A percentile compares a stretch with the other conserved stretches of the same genome.
Conservation (phyloP, 306 rosid genomes). For the Macrotyloma uniflorum region DNA sequence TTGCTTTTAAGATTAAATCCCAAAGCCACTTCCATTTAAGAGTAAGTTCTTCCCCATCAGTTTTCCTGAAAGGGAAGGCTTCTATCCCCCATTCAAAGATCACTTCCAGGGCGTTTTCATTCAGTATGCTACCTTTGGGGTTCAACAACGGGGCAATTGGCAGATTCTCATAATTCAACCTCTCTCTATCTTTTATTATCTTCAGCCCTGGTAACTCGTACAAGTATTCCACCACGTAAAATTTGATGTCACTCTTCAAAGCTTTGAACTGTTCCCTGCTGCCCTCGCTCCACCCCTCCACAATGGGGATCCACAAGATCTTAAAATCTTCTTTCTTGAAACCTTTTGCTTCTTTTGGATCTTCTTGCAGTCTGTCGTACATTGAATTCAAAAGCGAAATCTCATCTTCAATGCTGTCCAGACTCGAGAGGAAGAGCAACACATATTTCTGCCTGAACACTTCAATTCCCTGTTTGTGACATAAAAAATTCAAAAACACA, state of each 20-base stretch:
- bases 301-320: conserved; percentile 46
- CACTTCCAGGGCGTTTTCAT: conserved; percentile 27
- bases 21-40: conserved; percentile 46
- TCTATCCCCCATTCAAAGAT: conserved; percentile 49
- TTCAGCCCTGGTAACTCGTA: conserved; percentile 33
- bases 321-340: conserved; percentile 39
- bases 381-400: conserved; percentile 37
- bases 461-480: conserved; percentile 36
- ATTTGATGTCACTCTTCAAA: conserved; percentile 26
- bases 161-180: neutral
- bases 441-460: conserved; percentile 35
- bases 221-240: conserved; percentile 32
- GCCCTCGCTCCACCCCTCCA: neutral
- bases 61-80: conserved; percentile 41
- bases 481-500: neutral
- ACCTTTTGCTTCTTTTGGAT: conserved; percentile 10
- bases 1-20: conserved; percentile 34
- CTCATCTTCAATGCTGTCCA: conserved; percentile 37
- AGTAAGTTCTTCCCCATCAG: conserved; percentile 26
- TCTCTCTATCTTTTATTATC: conserved; percentile 13
- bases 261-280: neutral
- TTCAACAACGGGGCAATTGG: conserved; percentile 39
- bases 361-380: conserved; percentile 30
- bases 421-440: conserved; percentile 37
- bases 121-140: conserved; percentile 1